Evolutionary conservation across 495 filamentous ascomycete species (phyloP).

Genomic region (Pyrenopolyporus hunteri): DNA sequence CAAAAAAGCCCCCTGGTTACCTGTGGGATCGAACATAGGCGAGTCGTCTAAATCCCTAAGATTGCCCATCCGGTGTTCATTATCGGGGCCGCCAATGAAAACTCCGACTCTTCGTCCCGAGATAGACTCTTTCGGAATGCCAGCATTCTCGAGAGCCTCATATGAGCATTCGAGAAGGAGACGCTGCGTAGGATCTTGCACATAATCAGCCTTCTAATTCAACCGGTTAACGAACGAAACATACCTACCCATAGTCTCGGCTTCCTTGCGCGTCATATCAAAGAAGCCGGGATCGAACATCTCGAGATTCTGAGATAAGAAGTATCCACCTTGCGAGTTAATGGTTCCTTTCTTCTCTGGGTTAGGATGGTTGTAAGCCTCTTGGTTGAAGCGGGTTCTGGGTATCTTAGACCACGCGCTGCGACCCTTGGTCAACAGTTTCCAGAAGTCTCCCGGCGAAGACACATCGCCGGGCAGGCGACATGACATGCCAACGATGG

Average conservation of each 20-base stretch:
- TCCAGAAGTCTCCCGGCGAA: constrained; percentile 51
- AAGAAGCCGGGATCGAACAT: constrained; percentile 62
- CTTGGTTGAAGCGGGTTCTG: constrained; percentile 66
- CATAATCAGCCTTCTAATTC: constrained; percentile 2
- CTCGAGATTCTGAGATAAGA: constrained; percentile 56
- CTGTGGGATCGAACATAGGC: constrained; percentile 50
- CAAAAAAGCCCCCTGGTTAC: constrained; percentile 54
- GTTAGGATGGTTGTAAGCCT: constrained; percentile 71
- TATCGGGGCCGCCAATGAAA: constrained; percentile 51
- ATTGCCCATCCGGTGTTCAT: constrained; percentile 46
- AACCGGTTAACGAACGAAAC: background rate
- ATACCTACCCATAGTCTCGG: constrained; percentile 51
- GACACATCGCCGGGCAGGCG: constrained; percentile 55
- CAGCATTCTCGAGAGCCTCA: constrained; percentile 59
- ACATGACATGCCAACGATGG: constrained; percentile 56
- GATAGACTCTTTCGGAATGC: constrained; percentile 53
- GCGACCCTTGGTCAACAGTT: constrained; percentile 49
- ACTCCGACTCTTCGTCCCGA: constrained; percentile 53
- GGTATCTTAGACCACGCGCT: constrained; percentile 59
- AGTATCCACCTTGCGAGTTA: constrained; percentile 59
- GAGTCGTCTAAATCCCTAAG: constrained; percentile 49
- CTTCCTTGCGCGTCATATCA: constrained; percentile 55
- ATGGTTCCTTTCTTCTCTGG: constrained; percentile 50
- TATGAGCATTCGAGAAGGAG: constrained; percentile 61
- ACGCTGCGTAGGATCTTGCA: constrained; percentile 61